Evolutionary conservation across 116 monocot genomes (phyloP).

Genomic region (Zostera marina): DNA sequence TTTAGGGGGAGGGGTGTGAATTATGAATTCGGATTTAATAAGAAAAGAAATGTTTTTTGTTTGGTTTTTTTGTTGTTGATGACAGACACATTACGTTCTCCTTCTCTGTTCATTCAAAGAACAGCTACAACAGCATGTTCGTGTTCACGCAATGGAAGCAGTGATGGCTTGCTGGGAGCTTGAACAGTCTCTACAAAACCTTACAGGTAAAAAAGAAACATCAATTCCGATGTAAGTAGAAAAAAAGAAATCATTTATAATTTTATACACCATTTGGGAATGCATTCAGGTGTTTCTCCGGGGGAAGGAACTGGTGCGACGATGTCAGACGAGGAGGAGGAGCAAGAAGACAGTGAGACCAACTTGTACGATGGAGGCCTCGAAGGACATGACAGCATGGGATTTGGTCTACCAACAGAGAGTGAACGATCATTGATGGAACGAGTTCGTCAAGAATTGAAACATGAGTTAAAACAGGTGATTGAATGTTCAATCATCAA

Average conservation of each 20-base stretch:
- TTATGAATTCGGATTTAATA: no score
- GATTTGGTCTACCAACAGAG: conserved; percentile 45
- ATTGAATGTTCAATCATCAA: no score
- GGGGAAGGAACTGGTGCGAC: conserved; percentile 81
- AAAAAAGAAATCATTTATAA: background rate
- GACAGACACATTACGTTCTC: conserved; percentile 61
- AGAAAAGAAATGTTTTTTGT: no score
- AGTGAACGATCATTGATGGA: conserved; percentile 22
- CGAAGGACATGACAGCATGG: conserved; percentile 57
- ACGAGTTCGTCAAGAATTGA: conserved; percentile 19
- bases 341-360: conserved; percentile 55
- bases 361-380: conserved; percentile 61
- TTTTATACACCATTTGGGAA: background rate
- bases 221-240: no score
- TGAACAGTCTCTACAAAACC: conserved; percentile 68
- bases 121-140: conserved; percentile 73
- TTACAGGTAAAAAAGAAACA: conserved; percentile 33
- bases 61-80: background rate
- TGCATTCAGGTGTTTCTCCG: conserved; percentile 43
- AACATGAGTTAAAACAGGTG: conserved; percentile 76
- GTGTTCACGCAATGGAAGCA: conserved; percentile 85
- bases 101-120: conserved; percentile 75
- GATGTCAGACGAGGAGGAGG: conserved; percentile 81
- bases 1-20: no score
- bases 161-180: conserved; percentile 93